A percentile compares a stretch with the other conserved stretches of the same genome.
Conservation (phyloP, 176 grass and related monocot species). For the Cocos nucifera region DNA sequence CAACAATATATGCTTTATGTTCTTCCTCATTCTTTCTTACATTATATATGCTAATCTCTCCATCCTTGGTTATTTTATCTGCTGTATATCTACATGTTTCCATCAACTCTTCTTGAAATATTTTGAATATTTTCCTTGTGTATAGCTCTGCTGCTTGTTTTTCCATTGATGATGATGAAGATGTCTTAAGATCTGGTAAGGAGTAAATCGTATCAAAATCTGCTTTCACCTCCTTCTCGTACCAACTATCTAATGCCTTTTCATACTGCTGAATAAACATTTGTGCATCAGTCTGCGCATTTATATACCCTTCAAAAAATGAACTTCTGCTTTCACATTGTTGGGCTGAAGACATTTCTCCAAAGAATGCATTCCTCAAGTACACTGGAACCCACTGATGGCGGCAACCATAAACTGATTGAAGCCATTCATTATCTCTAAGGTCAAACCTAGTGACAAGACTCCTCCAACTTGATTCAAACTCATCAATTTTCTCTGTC, state of each 20-base stretch:
- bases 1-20: conserved; percentile 19
- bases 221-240: conserved; percentile 57
- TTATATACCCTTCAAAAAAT: conserved; percentile 40
- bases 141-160: conserved; percentile 43
- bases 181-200: conserved; percentile 24
- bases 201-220: conserved; percentile 59
- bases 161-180: conserved; percentile 31
- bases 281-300: conserved; percentile 30
- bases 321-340: conserved; percentile 43
- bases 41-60: conserved; percentile 20
- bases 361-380: conserved; percentile 42
- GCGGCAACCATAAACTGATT: conserved; percentile 39
- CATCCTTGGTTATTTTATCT: conserved; percentile 31
- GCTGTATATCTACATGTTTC: conserved; percentile 25
- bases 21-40: conserved; percentile 32
- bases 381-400: conserved; percentile 40
- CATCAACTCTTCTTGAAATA: conserved; percentile 48
- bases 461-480: conserved; percentile 35
- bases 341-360: conserved; percentile 24
- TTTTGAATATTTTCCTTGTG: conserved; percentile 42
- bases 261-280: conserved; percentile 58
- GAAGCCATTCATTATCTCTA: conserved; percentile 28
- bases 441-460: conserved; percentile 28
- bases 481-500: conserved; percentile 34
- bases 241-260: conserved; percentile 47